These are phyloP conservation scores for Aspergillus sp. DNA, from an alignment of 2,329 filamentous ascomycete genomes.

Conservation along the genomic window DNA sequence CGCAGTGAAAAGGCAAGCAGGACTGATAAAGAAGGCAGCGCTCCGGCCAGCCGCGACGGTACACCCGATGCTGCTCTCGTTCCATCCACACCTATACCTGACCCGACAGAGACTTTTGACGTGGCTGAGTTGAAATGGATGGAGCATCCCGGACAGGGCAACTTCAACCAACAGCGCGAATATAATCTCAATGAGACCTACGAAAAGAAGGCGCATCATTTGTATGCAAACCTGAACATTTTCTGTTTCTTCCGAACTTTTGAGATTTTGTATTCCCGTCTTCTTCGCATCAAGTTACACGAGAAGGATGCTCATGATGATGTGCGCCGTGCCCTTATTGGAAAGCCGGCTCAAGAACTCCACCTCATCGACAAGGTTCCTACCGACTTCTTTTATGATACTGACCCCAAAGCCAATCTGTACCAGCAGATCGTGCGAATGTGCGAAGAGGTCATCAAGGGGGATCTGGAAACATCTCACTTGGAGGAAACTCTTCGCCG, in stretches of 20 bases:
- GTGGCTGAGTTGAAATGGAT: constrained; percentile 57
- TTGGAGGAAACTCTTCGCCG: constrained; percentile 90
- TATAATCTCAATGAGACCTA: constrained; percentile 78
- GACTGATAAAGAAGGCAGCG: constrained; percentile 75
- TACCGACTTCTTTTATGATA: constrained; percentile 70
- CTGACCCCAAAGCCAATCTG: constrained; percentile 66
- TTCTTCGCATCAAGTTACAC: constrained; percentile 79
- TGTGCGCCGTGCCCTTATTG: constrained; percentile 69
- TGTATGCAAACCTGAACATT: constrained; percentile 88
- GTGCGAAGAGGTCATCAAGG: constrained; percentile 81
- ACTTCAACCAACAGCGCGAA: constrained; percentile 62
- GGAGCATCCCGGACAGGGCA: constrained; percentile 57
- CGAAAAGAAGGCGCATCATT: constrained; percentile 75
- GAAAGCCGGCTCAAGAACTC: constrained; percentile 80
- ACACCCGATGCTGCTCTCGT: constrained; percentile 70
- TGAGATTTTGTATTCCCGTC: constrained; percentile 81
- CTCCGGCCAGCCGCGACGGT: constrained; percentile 79
- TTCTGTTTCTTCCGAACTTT: constrained; percentile 96
- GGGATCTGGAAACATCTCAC: constrained; percentile 75
- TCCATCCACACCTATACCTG: constrained; percentile 33
- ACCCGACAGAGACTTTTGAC: constrained; percentile 58
- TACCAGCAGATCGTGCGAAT: constrained; percentile 84
- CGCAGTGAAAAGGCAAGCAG: constrained; percentile 69
- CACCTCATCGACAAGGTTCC: constrained; percentile 78
- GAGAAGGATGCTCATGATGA: constrained; percentile 71